These are phyloP conservation scores for Ocimum tenuiflorum DNA, from an alignment of 257 asterid species.

Conservation along the genomic window DNA sequence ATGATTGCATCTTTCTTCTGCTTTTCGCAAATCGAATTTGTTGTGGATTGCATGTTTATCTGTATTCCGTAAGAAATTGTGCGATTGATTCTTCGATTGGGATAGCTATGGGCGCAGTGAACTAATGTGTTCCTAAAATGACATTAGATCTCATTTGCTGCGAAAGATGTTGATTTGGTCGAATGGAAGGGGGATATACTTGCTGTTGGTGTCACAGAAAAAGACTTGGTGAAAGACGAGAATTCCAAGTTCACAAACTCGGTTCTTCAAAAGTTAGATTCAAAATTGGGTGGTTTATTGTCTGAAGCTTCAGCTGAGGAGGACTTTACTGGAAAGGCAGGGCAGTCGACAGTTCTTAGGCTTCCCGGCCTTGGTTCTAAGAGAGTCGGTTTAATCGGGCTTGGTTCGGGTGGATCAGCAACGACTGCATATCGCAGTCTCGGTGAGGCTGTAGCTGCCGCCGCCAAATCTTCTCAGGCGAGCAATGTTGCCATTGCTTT, in stretches of 20 bases:
- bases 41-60: not conserved
- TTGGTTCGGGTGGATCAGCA: slow-evolving; percentile 55
- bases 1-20: too few species aligned
- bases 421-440: slow-evolving; percentile 51
- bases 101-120: not conserved
- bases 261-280: slow-evolving; percentile 64
- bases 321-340: slow-evolving; percentile 78
- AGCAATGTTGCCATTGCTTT: slow-evolving; percentile 66
- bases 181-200: slow-evolving; percentile 97
- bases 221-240: slow-evolving; percentile 63
- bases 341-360: slow-evolving; percentile 75
- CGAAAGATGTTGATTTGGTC: slow-evolving; percentile 74
- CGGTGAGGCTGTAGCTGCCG: slow-evolving; percentile 90
- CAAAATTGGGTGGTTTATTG: slow-evolving; percentile 58
- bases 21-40: too few species aligned
- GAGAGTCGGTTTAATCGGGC: slow-evolving; percentile 74
- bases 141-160: slow-evolving; percentile 67
- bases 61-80: not conserved
- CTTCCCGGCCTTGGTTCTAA: slow-evolving; percentile 74
- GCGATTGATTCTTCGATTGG: not conserved
- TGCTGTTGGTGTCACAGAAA: slow-evolving; percentile 82
- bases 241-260: slow-evolving; percentile 67
- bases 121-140: slow-evolving; percentile 10
- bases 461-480: slow-evolving; percentile 77
- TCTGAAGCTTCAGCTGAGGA: slow-evolving; percentile 79